Evolutionary conservation across 441 rosid species (phyloP), one percentile per base, ranked within the genome.

Genomic region (Populus hybrid): DNA sequence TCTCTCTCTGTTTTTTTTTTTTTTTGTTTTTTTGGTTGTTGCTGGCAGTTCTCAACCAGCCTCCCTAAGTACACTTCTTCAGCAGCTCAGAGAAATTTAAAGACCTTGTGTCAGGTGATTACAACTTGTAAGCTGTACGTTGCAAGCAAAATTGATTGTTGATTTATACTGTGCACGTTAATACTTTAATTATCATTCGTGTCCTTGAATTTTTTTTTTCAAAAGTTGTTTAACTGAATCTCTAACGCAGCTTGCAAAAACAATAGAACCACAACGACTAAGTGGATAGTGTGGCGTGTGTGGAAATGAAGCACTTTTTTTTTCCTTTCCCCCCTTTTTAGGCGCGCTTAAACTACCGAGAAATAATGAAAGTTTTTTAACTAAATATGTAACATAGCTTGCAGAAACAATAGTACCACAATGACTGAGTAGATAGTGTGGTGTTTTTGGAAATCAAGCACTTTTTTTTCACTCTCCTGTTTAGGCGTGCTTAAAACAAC

Each of bases 11-110:
- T 77, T 24, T 24, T 24, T 71, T 73, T 34, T 79, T 77, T 71
- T 83, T 30, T 28, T 28, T 28, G 28, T 28, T 28, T 28, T 28
- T 28, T 28, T 28, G 28, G 32, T 30, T 54, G 68, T 82, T 46
- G 54, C 1, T 42, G 77, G 59, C 91, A 96, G 98, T 91, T 87
- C 81, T 85, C 88, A 71, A 80, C 82, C 76, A 90, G 77, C 83
- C 97, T 94, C 77, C 97, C 97, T 66, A 94, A 93, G 85, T 96
- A 94, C 40, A 83, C 97, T 75, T 94, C 98, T 80, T 78, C 93
- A 74, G 86, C 86, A 73, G 95, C 94, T 71, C 99, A 94, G 85
- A 96, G 97, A 84, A 90, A 84, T 85, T 73, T 94, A 46, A 46
- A 46, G 32, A 46, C 18, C 57, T 46, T 46, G 57, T 46, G 57